These are phyloP conservation scores for Candida jianshihensis DNA, from an alignment of 805 yeast species.

Conservation along the genomic window DNA sequence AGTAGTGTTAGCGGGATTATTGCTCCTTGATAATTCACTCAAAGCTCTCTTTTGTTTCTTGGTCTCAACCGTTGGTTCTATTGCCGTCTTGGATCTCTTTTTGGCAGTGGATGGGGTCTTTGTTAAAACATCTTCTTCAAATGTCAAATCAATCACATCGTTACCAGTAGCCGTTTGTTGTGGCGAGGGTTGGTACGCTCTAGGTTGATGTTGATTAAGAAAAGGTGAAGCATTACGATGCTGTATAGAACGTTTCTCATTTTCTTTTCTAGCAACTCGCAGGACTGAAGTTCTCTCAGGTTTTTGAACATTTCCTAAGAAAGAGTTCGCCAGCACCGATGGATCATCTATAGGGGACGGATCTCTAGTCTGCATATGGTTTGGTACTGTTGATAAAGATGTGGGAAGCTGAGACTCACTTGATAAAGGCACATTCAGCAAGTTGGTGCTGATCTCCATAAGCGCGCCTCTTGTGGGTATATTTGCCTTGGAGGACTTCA, in stretches of 20 bases:
- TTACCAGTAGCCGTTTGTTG: conserved; percentile 1
- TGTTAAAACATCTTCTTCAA: conserved; percentile 14
- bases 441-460: conserved; percentile 6
- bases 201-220: conserved; percentile 2
- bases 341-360: neutral
- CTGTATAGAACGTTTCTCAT: neutral
- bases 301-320: conserved; percentile 6
- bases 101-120: conserved; percentile 2
- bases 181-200: neutral
- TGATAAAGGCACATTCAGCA: conserved; percentile 1
- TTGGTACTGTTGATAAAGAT: neutral
- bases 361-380: neutral
- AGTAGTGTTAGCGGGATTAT: neutral
- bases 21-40: neutral
- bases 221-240: neutral
- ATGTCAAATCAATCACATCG: conserved; percentile 21
- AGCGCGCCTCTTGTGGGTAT: conserved; percentile 14
- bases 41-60: conserved; percentile 6
- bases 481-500: conserved; percentile 16
- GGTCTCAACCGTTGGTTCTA: neutral
- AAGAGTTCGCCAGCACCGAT: neutral
- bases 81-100: conserved; percentile 1
- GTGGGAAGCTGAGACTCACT: neutral
- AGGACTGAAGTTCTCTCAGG: conserved; percentile 12
- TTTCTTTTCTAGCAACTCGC: conserved; percentile 16